Evolutionary conservation across 768 basidiomycete species (phyloP), one percentile per base, ranked within the genome.

Genomic region (Agaricus bisporus): DNA sequence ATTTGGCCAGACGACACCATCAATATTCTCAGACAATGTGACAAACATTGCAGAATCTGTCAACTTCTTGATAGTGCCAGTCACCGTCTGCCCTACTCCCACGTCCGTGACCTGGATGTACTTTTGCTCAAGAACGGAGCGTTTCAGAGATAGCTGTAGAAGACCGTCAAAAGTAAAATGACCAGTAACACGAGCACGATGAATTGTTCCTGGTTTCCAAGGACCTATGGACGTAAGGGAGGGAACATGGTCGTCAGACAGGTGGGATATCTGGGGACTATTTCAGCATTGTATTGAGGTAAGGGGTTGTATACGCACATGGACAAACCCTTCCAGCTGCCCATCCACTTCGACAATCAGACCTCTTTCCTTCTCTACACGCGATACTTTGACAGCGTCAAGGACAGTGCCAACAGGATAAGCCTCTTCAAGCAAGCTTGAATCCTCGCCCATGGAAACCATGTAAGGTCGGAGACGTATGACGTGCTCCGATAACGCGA

Each of bases 1-100:
- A 56, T 84, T 81, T 0, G 95, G 94, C 89, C 91, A 97, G 18
- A 98, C 77, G 25, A 97, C 86, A 26, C 91, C 97, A 63, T 97
- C 92, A 29, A 98, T 84, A 56, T 80, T 90, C 5, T 91, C 92
- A 4, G 87, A 83, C 51, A 98, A 74, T 26, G 89, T 83, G 39
- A 98, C 82, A 63, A 97, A 95, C 36, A 99, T 70, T 0, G 81
- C 87, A 32, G 81, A 77, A 54, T 90, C 86, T 2, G 86, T 86
- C 46, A 99, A 76, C 56, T 80, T 85, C 71, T 91, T 95, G 58
- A 99, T 81, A 0, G 85, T 91, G 5, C 90, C 93, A 69, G 88
- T 94, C 60, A 99, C 72, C 18, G 86, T 64, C 65, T 94, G 86
- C 20, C 97, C 97, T 38, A 94, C 87, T 64, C 82, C 75, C 49